Evolutionary conservation across 768 basidiomycete species (phyloP).

Genomic region (Gyrodon lividus): DNA sequence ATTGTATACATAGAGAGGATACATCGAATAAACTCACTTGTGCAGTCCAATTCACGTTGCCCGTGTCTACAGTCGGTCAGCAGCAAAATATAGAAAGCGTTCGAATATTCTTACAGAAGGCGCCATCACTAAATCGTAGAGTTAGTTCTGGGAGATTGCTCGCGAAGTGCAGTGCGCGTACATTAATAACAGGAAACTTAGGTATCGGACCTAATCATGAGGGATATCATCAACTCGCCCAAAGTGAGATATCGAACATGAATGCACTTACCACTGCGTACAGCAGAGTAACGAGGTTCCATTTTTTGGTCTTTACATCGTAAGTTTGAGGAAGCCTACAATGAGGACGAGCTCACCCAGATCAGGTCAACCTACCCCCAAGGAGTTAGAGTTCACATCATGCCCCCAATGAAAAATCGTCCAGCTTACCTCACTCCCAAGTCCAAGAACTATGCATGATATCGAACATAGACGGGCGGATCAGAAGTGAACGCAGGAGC

Average conservation of each 20-base stretch:
- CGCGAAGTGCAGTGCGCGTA: not conserved
- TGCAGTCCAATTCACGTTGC: slow-evolving; percentile 5
- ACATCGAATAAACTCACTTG: slow-evolving; percentile 3
- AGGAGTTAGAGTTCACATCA: not conserved
- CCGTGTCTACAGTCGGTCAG: slow-evolving; percentile 9
- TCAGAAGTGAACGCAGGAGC: not conserved
- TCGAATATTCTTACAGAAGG: slow-evolving; percentile 9
- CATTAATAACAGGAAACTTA: slow-evolving; percentile 14
- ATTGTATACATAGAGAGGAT: not conserved
- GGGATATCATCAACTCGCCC: not conserved
- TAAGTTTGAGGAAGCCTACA: not conserved
- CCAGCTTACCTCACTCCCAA: slow-evolving; percentile 12
- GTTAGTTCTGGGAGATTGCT: not conserved
- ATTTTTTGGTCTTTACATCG: slow-evolving; percentile 12
- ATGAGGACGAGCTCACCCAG: slow-evolving; percentile 9
- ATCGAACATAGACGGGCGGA: not conserved
- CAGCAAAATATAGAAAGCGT: not conserved
- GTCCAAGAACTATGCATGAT: slow-evolving; percentile 5
- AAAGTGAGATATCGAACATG: not conserved
- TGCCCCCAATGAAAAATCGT: not conserved
- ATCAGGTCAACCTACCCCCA: slow-evolving; percentile 15
- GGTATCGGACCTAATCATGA: slow-evolving; percentile 11
- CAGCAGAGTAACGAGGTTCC: slow-evolving; percentile 17
- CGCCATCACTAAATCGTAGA: slow-evolving; percentile 1
- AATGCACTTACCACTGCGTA: slow-evolving; percentile 11